A percentile compares a stretch with the other conserved stretches of the same genome.
Conservation (phyloP, 345 rosid genomes). For the Pistacia integerrima region DNA sequence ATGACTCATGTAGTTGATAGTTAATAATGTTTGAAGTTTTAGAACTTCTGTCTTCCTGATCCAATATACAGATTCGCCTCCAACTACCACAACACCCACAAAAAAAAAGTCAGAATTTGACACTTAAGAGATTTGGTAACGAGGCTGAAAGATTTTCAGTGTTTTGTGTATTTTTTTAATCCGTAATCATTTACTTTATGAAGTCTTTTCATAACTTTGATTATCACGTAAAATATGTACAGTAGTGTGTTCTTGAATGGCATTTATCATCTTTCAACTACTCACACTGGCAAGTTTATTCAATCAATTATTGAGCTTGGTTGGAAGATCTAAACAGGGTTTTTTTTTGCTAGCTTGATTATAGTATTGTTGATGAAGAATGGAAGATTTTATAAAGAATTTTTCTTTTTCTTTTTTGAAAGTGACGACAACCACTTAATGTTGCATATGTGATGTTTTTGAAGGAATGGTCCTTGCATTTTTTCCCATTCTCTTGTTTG, state of each 20-base stretch:
- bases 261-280: slow-evolving; percentile 12
- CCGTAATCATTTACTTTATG: not conserved
- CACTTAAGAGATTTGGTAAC: not conserved
- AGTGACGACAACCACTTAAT: slow-evolving; percentile 1
- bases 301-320: slow-evolving; percentile 3
- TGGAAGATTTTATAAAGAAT: not conserved
- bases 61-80: too few relatives aligned
- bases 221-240: not conserved
- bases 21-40: not conserved
- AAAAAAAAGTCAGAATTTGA: not conserved
- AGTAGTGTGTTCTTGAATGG: not conserved
- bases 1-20: too few relatives aligned
- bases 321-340: slow-evolving; percentile 6
- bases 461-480: not conserved
- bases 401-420: not conserved
- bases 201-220: too few relatives aligned
- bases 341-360: not conserved
- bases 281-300: not conserved
- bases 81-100: too few relatives aligned
- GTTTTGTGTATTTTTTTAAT: too few relatives aligned
- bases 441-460: slow-evolving; percentile 10
- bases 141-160: too few relatives aligned
- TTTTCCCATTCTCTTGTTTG: not conserved
- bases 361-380: slow-evolving; percentile 10
- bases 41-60: not conserved